Evolutionary conservation across 2,329 filamentous ascomycete genomes (phyloP), one percentile per base, ranked within the genome.

Genomic region (Aspergillus aculeatus): DNA sequence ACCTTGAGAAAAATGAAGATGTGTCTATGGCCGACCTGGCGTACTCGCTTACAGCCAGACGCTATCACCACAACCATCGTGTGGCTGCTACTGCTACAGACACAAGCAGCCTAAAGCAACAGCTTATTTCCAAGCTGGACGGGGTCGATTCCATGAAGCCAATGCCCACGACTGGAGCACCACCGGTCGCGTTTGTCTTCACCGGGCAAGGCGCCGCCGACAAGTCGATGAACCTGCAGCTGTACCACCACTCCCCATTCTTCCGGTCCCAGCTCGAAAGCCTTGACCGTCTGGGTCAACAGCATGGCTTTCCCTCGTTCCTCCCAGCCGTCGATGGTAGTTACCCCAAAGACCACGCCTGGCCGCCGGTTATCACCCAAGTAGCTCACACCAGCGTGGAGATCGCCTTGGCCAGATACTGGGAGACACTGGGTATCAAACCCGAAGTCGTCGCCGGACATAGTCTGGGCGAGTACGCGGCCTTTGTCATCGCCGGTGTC

Each of bases 31-130:
- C 23, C 0, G 77, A 84, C 59, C 74, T 90, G 1, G 82, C 87
- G 0, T 90, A 89, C 73, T 87, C 85, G 1, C 85, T 84, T 0
- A 88, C 86, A 12, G 88, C 88, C n/a, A 73, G 80, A 14, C 74
- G 78, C 1, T 65, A 69, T 9, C 78, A 81, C 56, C 63, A 68
- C 51, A 50, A 47, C 19, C 44, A 62, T n/a, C 60, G 67, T 2
- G 35, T 60, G 12, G 61, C 52, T 2, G 41, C 58, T 3, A 29
- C 7, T 7, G 50, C 14, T 16, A 56, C 4, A 51, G 56, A 14
- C 48, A 49, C 23, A 48, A 11, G 50, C 59, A n/a, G 35, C 23
- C 9, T 55, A 19, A 56, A 48, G 52, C 59, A 57, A 23, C 38
- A 62, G 11, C 49, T 58, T 9, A 5, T 24, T 1, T 31, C 54